phyloP scores from a whole-genome alignment of 202 grass and related monocot genomes.

The Miscanthus sacchariflorus region DNA sequence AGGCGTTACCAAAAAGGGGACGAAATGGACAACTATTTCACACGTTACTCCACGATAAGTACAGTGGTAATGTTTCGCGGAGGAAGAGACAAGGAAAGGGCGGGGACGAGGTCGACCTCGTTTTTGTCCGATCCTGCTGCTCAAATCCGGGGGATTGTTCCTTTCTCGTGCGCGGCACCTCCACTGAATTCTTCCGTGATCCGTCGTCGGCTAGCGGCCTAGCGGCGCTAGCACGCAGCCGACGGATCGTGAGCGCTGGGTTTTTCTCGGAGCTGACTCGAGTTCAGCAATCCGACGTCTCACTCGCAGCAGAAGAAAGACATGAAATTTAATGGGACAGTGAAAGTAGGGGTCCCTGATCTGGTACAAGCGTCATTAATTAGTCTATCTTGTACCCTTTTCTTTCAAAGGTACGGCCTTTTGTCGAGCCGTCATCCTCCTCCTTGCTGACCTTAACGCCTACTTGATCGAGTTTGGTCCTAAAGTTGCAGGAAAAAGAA shows the following conservation, averaged over 20 bases:
- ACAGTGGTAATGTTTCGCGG: neutral
- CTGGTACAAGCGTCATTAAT: neutral
- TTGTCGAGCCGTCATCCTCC: constrained; percentile 17
- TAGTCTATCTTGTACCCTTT: neutral
- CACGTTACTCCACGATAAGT: neutral
- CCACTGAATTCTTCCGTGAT: neutral
- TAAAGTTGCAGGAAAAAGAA: constrained; percentile 2
- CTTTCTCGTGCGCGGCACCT: neutral
- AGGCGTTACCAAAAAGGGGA: neutral
- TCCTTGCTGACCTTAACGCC: neutral
- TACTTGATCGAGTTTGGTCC: constrained; percentile 5
- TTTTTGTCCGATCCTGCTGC: neutral
- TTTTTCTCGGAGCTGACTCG: constrained; percentile 23
- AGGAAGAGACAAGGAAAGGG: neutral
- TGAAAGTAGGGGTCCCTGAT: neutral
- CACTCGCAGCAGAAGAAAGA: constrained; percentile 3
- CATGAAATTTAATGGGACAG: neutral
- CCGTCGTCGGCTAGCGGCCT: neutral
- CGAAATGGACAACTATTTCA: neutral
- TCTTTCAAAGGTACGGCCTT: neutral
- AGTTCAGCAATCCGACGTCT: neutral
- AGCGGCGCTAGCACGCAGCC: neutral
- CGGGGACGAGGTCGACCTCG: neutral
- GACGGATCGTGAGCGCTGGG: neutral
- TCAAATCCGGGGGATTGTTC: neutral